Evolutionary conservation across 331 rosid species (phyloP), one percentile per base, ranked within the genome.

Genomic region (Quercus tomentella): DNA sequence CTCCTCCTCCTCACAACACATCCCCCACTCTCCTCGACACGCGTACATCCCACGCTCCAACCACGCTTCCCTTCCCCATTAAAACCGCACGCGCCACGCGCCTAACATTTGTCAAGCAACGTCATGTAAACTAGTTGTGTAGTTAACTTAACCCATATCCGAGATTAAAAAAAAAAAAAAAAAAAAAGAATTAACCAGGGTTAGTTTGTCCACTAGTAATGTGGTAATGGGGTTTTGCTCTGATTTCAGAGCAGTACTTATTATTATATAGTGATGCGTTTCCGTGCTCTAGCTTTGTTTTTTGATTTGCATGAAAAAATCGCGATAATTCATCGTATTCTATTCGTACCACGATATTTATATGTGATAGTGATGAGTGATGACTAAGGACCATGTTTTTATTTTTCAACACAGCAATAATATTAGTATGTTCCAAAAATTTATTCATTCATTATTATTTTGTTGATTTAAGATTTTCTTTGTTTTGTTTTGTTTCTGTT

Each of bases 341-440:
- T 9, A 41, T 41, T 41, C 12, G 55, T 14, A 14, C 55, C 37
- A 15, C 70, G 70, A 63, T 28, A 61, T 61, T 61, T 61, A 12
- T 26, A 61, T 61, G 2, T 41, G 10, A 35, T 35, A 35, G 12
- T 41, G 49, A 41, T 8, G 45, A 35, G 17, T 49, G 54, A 12
- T 49, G 55, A 49, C 55, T 12, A 4, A 49, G 16, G 55, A 49
- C 55, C 4, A 49, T 11, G 54, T 49, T 49, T 49, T 11, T 11
- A 14, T 49, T 49, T 2, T 63, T 67, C 37, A 31, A 35, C 41
- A 41, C 52, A 20, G 52, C 52, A 67, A 33, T 67, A n/a, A 55
- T 49, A 78, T 77, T 41, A 41, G 49, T 80, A 78, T 74, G 78
- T 77, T 58, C 69, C 79, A 18, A 70, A 70, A 57, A 80, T 79